Evolutionary conservation across 1,139 yeast species (phyloP).

Genomic region (Blastobotrys buckinghamii): DNA sequence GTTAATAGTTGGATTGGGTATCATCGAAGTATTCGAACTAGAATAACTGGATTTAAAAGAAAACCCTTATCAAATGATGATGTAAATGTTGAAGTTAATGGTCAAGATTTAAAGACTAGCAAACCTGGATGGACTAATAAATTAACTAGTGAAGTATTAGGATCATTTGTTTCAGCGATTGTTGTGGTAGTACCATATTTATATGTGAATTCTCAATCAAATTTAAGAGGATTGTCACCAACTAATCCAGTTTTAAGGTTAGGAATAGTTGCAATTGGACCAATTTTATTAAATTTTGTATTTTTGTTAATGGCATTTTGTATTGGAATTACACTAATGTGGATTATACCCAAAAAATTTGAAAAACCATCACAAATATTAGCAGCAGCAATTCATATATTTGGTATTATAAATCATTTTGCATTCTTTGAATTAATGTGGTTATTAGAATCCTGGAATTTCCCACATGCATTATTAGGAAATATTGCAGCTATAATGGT

Average conservation of each 20-base stretch:
- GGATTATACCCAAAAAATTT: slow-evolving; percentile 96
- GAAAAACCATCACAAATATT: slow-evolving; percentile 90
- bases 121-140: slow-evolving; percentile 45
- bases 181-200: slow-evolving; percentile 54
- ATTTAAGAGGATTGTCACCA: slow-evolving; percentile 43
- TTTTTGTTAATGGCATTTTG: slow-evolving; percentile 41
- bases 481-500: slow-evolving; percentile 49
- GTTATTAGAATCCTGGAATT: slow-evolving; percentile 59
- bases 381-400: slow-evolving; percentile 92
- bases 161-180: slow-evolving; percentile 42
- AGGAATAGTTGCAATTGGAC: slow-evolving; percentile 45
- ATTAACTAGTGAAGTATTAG: slow-evolving; percentile 46
- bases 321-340: slow-evolving; percentile 49
- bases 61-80: slow-evolving; percentile 14
- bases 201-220: slow-evolving; percentile 67
- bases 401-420: slow-evolving; percentile 52
- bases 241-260: slow-evolving; percentile 53
- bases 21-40: slow-evolving; percentile 48
- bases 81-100: neutral
- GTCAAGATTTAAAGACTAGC: neutral
- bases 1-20: slow-evolving; percentile 57
- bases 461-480: slow-evolving; percentile 52
- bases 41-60: slow-evolving; percentile 61
- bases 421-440: slow-evolving; percentile 55
- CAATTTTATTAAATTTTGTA: slow-evolving; percentile 45